Evolutionary conservation across 768 basidiomycete genomes (phyloP), one percentile per base, ranked within the genome.

Genomic region (Boletellus ananas): DNA sequence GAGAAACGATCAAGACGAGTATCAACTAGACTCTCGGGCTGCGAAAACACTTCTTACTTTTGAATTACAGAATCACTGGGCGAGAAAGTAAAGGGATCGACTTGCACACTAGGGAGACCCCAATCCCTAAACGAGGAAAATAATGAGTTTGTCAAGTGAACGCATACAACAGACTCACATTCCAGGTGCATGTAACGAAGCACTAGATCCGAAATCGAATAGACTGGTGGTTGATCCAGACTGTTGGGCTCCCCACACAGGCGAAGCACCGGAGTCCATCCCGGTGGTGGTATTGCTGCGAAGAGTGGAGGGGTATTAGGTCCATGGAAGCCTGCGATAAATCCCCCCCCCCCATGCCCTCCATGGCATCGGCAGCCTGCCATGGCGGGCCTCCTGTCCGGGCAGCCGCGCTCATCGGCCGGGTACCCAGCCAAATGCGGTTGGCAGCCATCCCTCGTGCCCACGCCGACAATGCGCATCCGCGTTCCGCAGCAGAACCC

Each of bases 311-410:
- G 23, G 3, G 3, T 0, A 17, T 45, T 60, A 43, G 36, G 55
- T 50, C 21, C 16, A 16, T 1, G 11, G 9, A 11, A 29, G 29
- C 29, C 29, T 7, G 29, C 9, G 11, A 29, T 29, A 29, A 29
- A 29, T 29, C 3, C 8, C n/a, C 31, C 9, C 11, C 13, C 21
- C 29, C 23, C 4, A 25, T 6, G n/a, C 23, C 23, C 14, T 48
- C 33, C 45, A 34, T 49, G 33, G 49, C 21, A 34, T 41, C 33
- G 60, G 58, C 34, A 21, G 61, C 35, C 49, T 47, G 43, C 59
- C 55, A 57, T 14, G 3, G 3, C n/a, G 3, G 6, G 17, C 45
- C 51, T 39, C 25, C 13, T 2, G 2, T 7, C n/a, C 29, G 11
- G 11, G 11, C 29, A 3, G 29, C 29, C 29, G 11, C 29, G 29